Evolutionary conservation across 108 stramenopile species (phyloP).

Genomic region (Nitzschia palea): DNA sequence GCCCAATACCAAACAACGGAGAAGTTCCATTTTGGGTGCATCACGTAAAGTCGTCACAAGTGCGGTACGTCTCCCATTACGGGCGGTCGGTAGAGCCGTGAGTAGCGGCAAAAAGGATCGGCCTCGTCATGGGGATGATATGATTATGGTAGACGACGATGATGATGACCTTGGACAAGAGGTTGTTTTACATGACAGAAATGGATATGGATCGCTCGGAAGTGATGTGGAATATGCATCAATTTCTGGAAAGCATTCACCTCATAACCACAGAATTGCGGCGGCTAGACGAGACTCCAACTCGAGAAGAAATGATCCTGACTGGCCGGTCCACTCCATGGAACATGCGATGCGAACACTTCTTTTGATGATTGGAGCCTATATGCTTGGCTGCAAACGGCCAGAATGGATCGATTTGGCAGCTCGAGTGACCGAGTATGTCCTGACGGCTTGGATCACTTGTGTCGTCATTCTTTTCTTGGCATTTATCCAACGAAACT

Average conservation of each 20-base stretch:
- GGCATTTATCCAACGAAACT: constrained; percentile 26
- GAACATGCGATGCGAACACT: constrained; percentile 31
- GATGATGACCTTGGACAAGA: background rate
- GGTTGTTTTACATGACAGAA: background rate
- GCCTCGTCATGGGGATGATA: background rate
- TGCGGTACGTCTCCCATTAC: constrained; percentile 3
- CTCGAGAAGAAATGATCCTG: background rate
- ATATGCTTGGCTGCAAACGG: constrained; percentile 28
- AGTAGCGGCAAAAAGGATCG: background rate
- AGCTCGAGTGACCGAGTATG: constrained; percentile 32
- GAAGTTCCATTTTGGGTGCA: background rate
- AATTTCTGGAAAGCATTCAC: background rate
- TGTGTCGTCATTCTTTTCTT: constrained; percentile 47
- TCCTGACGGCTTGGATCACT: constrained; percentile 65
- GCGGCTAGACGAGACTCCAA: background rate
- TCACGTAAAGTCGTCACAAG: constrained; percentile 10
- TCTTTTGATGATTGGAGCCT: constrained; percentile 24
- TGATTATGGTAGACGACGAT: background rate
- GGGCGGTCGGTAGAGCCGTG: constrained; percentile 4
- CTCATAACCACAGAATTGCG: background rate
- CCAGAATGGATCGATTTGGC: constrained; percentile 22
- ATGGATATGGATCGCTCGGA: background rate
- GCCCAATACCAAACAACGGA: background rate
- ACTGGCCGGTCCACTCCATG: constrained; percentile 26
- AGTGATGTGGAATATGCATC: constrained; percentile 1